Evolutionary conservation across 441 rosid species (phyloP), one percentile per base, ranked within the genome.

Genomic region (Sinapis alba): DNA sequence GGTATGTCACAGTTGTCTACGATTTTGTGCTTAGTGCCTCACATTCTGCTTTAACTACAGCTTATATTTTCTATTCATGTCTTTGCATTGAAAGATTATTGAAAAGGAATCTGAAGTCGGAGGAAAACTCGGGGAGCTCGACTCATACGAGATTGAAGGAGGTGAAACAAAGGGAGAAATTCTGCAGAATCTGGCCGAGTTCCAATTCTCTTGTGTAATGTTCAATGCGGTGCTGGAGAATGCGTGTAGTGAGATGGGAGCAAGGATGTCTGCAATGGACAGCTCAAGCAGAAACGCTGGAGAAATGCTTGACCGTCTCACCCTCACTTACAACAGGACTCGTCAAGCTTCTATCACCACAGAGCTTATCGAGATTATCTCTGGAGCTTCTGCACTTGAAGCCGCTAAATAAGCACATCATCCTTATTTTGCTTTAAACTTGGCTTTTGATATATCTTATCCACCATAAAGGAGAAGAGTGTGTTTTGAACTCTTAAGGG

Each of bases 261-360:
- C 96, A 5, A 89, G 98, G 78, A 92, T 95, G 99, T 92, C 97
- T 78, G 99, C 99, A 36, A 94, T 94, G 99, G 99, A 94, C 75
- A 89, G 94, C 83, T 94, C 99, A 51, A 94, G 98, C 87, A 89
- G 97, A 83, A 94, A 94, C 84, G 98, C 98, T 32, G 99, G 99
- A 11, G 99, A 94, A 1, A 88, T 94, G 99, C 99, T 94, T 79
- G 96, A 92, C 75, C 94, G 97, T 62, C 89, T 94, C 72, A 92
- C 96, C 61, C 93, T 94, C 65, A 87, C 93, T 5, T 95, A 95
- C 81, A 95, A 95, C 93, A 94, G 98, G 83, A 94, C 99, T 80
- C 99, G 97, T 65, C 99, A 95, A 90, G 99, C 99, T 50, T 81
- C 99, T 1, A 92, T 95, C 73, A 95, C 99, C 54, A 90, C 99